phyloP scores from a whole-genome alignment of 1,284 basidiomycete species.

The Melanopsichium pennsylvanicum region DNA sequence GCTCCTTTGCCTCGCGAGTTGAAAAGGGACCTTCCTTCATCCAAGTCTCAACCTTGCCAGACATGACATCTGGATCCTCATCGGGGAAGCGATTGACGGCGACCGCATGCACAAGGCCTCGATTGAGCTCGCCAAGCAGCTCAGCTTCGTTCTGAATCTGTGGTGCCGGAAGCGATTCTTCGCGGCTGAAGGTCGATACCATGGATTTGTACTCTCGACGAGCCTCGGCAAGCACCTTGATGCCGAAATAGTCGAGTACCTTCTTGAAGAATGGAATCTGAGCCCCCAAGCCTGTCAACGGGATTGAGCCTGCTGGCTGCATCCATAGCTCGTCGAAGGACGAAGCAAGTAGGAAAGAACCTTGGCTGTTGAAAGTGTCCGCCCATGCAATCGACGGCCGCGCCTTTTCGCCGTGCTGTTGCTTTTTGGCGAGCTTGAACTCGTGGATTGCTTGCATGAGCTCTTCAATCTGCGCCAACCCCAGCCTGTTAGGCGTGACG shows the following conservation, averaged over 20 bases:
- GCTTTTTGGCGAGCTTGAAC: slow-evolving; percentile 65
- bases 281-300: slow-evolving; percentile 65
- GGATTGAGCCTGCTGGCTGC: slow-evolving; percentile 67
- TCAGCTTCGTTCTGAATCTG: slow-evolving; percentile 59
- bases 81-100: slow-evolving; percentile 55
- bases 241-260: slow-evolving; percentile 67
- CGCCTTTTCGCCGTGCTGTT: slow-evolving; percentile 55
- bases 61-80: slow-evolving; percentile 38
- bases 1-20: slow-evolving; percentile 61
- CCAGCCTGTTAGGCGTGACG: slow-evolving; percentile 59
- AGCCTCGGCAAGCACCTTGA: slow-evolving; percentile 67
- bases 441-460: slow-evolving; percentile 66
- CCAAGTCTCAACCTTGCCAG: slow-evolving; percentile 59
- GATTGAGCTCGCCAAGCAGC: slow-evolving; percentile 61
- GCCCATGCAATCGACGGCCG: slow-evolving; percentile 66
- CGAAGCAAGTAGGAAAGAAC: slow-evolving; percentile 65
- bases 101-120: slow-evolving; percentile 47
- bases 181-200: slow-evolving; percentile 52
- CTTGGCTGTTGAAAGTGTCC: slow-evolving; percentile 67
- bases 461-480: slow-evolving; percentile 68
- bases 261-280: slow-evolving; percentile 60
- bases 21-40: slow-evolving; percentile 66
- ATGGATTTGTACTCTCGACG: slow-evolving; percentile 67
- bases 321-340: slow-evolving; percentile 68
- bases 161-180: slow-evolving; percentile 48